phyloP scores from a whole-genome alignment of 2,329 filamentous ascomycete genomes.

The Diaporthe citri region DNA sequence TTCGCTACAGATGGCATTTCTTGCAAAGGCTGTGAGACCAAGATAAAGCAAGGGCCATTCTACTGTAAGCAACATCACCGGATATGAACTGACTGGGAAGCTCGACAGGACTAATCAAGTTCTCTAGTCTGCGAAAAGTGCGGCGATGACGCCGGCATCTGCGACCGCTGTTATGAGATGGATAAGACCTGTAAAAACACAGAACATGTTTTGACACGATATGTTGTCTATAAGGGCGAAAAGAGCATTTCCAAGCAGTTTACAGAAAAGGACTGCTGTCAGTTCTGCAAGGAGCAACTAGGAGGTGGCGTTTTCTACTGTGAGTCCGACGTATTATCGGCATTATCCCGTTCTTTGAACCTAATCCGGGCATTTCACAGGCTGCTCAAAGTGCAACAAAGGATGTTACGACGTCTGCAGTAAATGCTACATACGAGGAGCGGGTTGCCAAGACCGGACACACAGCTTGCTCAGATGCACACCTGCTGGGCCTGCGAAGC shows the following conservation, averaged over 20 bases:
- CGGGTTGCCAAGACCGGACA: slow-evolving; percentile 36
- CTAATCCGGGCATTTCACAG: background rate
- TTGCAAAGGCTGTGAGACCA: slow-evolving; percentile 27
- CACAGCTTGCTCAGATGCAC: slow-evolving; percentile 32
- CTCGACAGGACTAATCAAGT: background rate
- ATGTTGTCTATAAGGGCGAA: slow-evolving; percentile 35
- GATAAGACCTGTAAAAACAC: slow-evolving; percentile 30
- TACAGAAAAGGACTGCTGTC: slow-evolving; percentile 33
- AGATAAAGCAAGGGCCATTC: slow-evolving; percentile 35
- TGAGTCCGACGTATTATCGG: background rate
- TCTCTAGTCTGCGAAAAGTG: slow-evolving; percentile 32
- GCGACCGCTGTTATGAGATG: slow-evolving; percentile 38
- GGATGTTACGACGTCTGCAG: slow-evolving; percentile 36
- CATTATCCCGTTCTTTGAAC: background rate
- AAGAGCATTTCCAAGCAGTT: slow-evolving; percentile 29
- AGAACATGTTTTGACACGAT: slow-evolving; percentile 30
- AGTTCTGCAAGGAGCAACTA: slow-evolving; percentile 35
- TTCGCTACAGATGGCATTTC: slow-evolving; percentile 24
- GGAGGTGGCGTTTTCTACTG: slow-evolving; percentile 29
- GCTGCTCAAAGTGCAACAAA: slow-evolving; percentile 29
- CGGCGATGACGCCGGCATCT: slow-evolving; percentile 31
- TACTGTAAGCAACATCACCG: slow-evolving; percentile 20
- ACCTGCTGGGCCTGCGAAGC: slow-evolving; percentile 19
- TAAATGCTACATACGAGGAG: slow-evolving; percentile 36
- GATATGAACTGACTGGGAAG: no score